A percentile compares a stretch with the other conserved stretches of the same genome.
phyloP scores from a whole-genome alignment of 257 asterid genomes.

The Lavandula angustifolia region DNA sequence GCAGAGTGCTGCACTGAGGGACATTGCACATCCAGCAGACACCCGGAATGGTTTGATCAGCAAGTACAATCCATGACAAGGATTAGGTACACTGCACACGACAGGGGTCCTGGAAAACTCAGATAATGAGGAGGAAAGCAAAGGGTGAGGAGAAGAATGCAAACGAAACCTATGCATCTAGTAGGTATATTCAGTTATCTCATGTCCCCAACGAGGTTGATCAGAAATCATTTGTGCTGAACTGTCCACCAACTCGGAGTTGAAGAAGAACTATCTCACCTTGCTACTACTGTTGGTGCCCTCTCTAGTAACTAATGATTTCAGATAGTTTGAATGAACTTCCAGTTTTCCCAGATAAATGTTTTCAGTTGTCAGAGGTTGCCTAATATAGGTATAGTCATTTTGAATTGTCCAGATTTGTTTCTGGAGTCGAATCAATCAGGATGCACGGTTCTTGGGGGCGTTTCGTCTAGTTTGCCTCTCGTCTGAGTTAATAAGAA shows the following conservation, averaged over 20 bases:
- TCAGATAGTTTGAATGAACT: constrained; percentile 17
- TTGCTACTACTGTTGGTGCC: constrained; percentile 40
- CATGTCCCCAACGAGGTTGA: constrained; percentile 43
- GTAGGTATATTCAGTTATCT: constrained; percentile 39
- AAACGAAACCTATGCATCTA: constrained; percentile 40
- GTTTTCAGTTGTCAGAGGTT: background rate
- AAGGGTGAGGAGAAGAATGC: constrained; percentile 85
- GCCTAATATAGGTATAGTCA: no score
- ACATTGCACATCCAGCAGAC: constrained; percentile 73
- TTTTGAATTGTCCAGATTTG: no score
- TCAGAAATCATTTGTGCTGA: constrained; percentile 37
- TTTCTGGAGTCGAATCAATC: no score
- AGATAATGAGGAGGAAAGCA: constrained; percentile 78
- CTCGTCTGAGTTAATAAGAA: no score
- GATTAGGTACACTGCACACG: constrained; percentile 69
- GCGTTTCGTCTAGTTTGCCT: no score
- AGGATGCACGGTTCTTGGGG: no score
- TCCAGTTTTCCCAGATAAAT: constrained; percentile 11
- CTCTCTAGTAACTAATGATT: constrained; percentile 47
- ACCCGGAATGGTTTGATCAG: constrained; percentile 85
- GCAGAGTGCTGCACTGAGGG: constrained; percentile 79
- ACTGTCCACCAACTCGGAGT: constrained; percentile 39
- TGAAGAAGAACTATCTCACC: constrained; percentile 48
- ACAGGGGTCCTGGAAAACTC: constrained; percentile 41
- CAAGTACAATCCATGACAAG: constrained; percentile 70